Conservation (phyloP, 169 alveolate genomes). For the Eimeria necatrix region DNA sequence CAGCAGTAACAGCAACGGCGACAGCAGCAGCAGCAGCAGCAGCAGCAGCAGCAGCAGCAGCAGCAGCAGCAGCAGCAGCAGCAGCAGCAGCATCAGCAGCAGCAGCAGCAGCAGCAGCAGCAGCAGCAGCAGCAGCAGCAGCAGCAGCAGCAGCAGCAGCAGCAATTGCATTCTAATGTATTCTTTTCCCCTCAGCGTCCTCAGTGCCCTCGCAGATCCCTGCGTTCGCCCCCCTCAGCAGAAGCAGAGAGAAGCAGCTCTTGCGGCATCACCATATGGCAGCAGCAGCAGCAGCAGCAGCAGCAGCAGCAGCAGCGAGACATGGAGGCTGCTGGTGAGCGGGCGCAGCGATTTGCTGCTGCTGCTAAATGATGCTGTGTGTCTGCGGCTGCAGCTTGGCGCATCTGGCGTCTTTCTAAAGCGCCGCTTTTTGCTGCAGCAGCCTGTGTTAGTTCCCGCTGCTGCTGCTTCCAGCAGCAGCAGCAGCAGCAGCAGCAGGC, state of each 20-base stretch:
- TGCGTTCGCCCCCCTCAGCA: background rate
- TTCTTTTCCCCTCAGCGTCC: background rate
- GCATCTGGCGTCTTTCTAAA: background rate
- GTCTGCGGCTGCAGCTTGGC: slow-evolving; percentile 49
- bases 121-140: too few relatives aligned
- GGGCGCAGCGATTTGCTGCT: slow-evolving; percentile 58
- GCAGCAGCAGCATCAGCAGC: too few relatives aligned
- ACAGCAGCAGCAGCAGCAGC: too few relatives aligned
- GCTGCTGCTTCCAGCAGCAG: background rate
- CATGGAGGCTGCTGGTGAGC: slow-evolving; percentile 39
- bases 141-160: background rate
- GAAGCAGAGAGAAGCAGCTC: background rate
- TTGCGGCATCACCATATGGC: background rate
- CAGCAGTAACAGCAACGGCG: background rate
- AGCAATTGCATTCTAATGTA: slow-evolving; percentile 5
- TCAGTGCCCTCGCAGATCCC: background rate
- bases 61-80: background rate
- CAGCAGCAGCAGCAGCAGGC: slow-evolving; percentile 48
- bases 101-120: background rate
- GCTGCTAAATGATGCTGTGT: slow-evolving; percentile 50
- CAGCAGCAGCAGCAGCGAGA: slow-evolving; percentile 43
- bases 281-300: slow-evolving; percentile 69
- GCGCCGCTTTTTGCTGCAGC: slow-evolving; percentile 54
- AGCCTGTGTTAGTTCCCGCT: slow-evolving; percentile 16
- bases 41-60: background rate